These are phyloP conservation scores for Amylocarpus encephaloides DNA, from an alignment of 2,329 filamentous ascomycete genomes.

Conservation along the genomic window DNA sequence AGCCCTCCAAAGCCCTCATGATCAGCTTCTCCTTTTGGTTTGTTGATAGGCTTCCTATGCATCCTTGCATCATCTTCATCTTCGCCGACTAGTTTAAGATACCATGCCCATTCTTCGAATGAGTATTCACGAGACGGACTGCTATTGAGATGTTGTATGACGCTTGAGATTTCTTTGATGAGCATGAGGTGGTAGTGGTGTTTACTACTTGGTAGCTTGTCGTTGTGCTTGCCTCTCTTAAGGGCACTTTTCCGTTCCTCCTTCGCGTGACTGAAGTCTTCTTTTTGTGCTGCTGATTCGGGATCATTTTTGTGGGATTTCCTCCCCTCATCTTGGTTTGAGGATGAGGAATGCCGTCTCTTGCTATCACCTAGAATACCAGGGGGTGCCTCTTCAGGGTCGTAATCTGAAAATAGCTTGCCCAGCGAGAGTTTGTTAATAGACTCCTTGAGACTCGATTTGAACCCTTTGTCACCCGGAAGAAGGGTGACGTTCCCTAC, in stretches of 20 bases:
- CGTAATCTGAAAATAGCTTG: slow-evolving; percentile 35
- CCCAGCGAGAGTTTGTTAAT: slow-evolving; percentile 40
- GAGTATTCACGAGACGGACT: slow-evolving; percentile 58
- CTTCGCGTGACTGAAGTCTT: slow-evolving; percentile 5
- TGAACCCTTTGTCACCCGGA: slow-evolving; percentile 47
- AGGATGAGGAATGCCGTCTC: slow-evolving; percentile 17
- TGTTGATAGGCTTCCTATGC: slow-evolving; percentile 37
- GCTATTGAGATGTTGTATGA: slow-evolving; percentile 56
- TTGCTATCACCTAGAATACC: slow-evolving; percentile 36
- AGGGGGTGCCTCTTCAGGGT: slow-evolving; percentile 35
- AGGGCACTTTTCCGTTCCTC: slow-evolving; percentile 12
- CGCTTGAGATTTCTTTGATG: slow-evolving; percentile 61
- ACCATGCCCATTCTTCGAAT: slow-evolving; percentile 85
- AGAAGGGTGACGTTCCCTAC: slow-evolving; percentile 56
- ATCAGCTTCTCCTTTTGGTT: slow-evolving; percentile 5
- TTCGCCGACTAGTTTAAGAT: slow-evolving; percentile 68
- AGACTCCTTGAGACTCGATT: slow-evolving; percentile 40
- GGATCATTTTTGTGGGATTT: slow-evolving; percentile 15
- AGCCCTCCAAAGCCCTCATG: neutral
- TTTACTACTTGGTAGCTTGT: slow-evolving; percentile 29
- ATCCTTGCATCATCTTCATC: slow-evolving; percentile 47
- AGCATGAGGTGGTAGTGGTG: slow-evolving; percentile 56
- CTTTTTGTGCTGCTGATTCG: slow-evolving; percentile 19
- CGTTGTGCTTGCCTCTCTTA: slow-evolving; percentile 12
- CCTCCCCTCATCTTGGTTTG: slow-evolving; percentile 13